phyloP scores from a whole-genome alignment of 306 rosid genomes.

The Quercus cerris region DNA sequence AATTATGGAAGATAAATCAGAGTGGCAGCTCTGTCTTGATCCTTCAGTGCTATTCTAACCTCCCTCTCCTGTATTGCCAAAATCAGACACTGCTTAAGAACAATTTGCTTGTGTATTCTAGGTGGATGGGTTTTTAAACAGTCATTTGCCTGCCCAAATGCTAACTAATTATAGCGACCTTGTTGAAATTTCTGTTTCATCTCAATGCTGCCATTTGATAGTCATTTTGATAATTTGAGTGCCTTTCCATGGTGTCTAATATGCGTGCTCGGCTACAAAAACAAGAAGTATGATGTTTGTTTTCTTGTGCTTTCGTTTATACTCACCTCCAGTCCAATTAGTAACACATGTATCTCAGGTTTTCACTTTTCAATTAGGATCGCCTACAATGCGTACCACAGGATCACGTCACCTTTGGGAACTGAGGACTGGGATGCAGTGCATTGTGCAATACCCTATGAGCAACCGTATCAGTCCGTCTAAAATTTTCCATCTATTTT shows the following conservation, averaged over 20 bases:
- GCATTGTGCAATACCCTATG: too few species aligned
- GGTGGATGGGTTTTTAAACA: neutral
- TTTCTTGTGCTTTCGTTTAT: neutral
- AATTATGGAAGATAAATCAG: neutral
- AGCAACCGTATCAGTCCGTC: too few species aligned
- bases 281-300: neutral
- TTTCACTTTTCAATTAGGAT: too few species aligned
- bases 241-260: neutral
- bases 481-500: too few species aligned
- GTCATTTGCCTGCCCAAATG: neutral
- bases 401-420: too few species aligned
- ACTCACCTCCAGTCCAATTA: neutral
- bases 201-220: neutral
- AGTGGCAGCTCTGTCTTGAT: neutral
- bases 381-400: too few species aligned
- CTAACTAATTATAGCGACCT: neutral
- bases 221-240: neutral
- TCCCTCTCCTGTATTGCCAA: neutral
- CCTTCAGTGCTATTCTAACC: neutral
- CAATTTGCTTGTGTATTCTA: neutral
- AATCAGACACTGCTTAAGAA: neutral
- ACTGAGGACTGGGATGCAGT: too few species aligned
- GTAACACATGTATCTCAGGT: too few species aligned
- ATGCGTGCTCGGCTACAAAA: neutral
- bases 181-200: neutral